A percentile compares a stretch with the other conserved stretches of the same genome.
These are phyloP conservation scores for Moesziomyces antarcticus DNA, from an alignment of 1,284 basidiomycete species.

Conservation along the genomic window DNA sequence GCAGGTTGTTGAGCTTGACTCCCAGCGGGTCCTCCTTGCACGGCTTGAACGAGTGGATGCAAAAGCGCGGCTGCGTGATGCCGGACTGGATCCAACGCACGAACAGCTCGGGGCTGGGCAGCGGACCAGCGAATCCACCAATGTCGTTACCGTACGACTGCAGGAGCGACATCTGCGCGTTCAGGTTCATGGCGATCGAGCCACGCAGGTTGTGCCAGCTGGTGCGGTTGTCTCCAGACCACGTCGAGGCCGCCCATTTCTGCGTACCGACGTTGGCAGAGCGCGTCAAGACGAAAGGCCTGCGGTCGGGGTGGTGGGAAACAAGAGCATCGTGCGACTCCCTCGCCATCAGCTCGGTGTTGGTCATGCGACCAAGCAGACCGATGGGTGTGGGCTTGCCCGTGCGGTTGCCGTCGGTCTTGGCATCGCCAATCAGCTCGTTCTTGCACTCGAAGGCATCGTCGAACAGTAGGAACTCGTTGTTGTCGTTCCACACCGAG, in stretches of 20 bases:
- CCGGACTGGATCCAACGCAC: constrained; percentile 70
- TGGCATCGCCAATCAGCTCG: constrained; percentile 39
- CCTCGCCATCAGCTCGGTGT: constrained; percentile 69
- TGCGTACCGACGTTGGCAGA: constrained; percentile 70
- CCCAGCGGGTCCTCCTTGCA: constrained; percentile 67
- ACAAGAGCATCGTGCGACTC: constrained; percentile 67
- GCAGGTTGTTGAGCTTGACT: constrained; percentile 68
- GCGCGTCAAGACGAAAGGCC: constrained; percentile 69
- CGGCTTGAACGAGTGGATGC: constrained; percentile 70
- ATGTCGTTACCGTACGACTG: constrained; percentile 68
- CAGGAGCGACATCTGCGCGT: constrained; percentile 67
- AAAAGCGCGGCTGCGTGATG: constrained; percentile 57
- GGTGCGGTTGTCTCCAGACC: constrained; percentile 69
- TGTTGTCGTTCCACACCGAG: constrained; percentile 71
- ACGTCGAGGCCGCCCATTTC: constrained; percentile 69
- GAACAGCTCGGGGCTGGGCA: constrained; percentile 69
- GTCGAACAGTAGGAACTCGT: constrained; percentile 70
- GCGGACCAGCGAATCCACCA: constrained; percentile 70
- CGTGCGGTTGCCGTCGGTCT: constrained; percentile 32
- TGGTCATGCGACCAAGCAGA: constrained; percentile 68
- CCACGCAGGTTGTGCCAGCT: constrained; percentile 70
- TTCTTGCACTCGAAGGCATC: constrained; percentile 66
- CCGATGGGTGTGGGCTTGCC: constrained; percentile 58
- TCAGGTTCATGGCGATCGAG: constrained; percentile 65
- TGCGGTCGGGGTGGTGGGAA: constrained; percentile 59